These are phyloP conservation scores for Citrus maxima DNA, from an alignment of 345 rosid genomes.

Conservation along the genomic window DNA sequence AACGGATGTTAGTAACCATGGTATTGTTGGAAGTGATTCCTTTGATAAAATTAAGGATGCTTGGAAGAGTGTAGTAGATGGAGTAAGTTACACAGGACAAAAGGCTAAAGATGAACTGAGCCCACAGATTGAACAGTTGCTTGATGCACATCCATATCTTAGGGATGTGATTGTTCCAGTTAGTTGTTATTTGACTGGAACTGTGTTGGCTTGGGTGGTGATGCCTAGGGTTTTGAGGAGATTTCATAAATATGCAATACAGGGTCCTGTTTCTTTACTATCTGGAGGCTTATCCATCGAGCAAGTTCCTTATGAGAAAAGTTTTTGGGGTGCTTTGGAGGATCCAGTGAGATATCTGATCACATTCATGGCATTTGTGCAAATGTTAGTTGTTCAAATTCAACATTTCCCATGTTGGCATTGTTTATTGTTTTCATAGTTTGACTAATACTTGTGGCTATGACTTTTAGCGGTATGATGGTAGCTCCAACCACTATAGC, in stretches of 20 bases:
- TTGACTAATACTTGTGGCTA: slow-evolving; percentile 3
- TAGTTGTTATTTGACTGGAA: slow-evolving; percentile 48
- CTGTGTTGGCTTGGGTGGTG: slow-evolving; percentile 79
- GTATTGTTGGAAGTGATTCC: slow-evolving; percentile 47
- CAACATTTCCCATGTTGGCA: background rate
- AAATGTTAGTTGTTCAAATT: slow-evolving; percentile 50
- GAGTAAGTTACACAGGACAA: slow-evolving; percentile 38
- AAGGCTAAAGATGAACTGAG: slow-evolving; percentile 62
- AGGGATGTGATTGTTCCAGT: slow-evolving; percentile 60
- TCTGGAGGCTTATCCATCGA: slow-evolving; percentile 33
- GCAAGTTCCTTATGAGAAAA: slow-evolving; percentile 68
- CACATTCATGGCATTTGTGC: slow-evolving; percentile 78
- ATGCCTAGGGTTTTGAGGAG: slow-evolving; percentile 80
- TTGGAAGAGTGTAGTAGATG: slow-evolving; percentile 46
- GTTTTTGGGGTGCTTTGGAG: slow-evolving; percentile 89
- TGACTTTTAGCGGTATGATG: slow-evolving; percentile 58
- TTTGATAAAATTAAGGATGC: slow-evolving; percentile 53
- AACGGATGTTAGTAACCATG: slow-evolving; percentile 24
- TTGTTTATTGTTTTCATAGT: background rate
- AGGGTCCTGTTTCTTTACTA: slow-evolving; percentile 51
- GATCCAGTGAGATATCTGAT: slow-evolving; percentile 78
- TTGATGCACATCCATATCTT: slow-evolving; percentile 67
- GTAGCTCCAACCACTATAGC: slow-evolving; percentile 89
- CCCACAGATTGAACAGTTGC: slow-evolving; percentile 54
- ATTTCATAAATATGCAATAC: slow-evolving; percentile 57